Base-by-base conservation (phyloP, 805 yeast species). In the Metschnikowia lachancei region DNA sequence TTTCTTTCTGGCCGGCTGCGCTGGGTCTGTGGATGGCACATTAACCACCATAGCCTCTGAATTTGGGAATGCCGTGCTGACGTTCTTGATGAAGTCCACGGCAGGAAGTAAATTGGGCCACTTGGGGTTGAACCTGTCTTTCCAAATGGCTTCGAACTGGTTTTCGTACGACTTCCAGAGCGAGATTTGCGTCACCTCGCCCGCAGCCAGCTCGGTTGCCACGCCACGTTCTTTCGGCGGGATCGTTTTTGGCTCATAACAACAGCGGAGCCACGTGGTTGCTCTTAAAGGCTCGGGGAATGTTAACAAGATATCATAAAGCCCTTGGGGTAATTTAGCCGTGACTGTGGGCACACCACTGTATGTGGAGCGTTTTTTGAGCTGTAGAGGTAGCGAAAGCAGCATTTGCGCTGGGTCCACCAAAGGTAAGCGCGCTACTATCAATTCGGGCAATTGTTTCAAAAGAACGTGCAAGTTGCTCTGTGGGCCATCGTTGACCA, bases 21-120 rank as follows among this genome's bases (percentile, higher is more conserved):
- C 17, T 7, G 52, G 50, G 14, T 57, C 65, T 3, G 58, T 52
- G 16, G 54, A 29, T 12, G 80, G 73, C 35, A 80, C 74, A 44
- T 80, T 79, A 19, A 92, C 80, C 13, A 94, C 98, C 92, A 90
- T 91, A 0, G 99, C 98, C 43, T 87, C 84, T 2, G 96, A 89
- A 56, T 82, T 80, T 14, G 86, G 83, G 62, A 94, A 94, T 1
- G 96, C 96, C 50, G 81, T 80, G 29, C 91, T 85, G 17, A 92
- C 98, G 61, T 94, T 92, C 58, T 92, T 89, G 63, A 94, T 94
- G 64, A 94, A 94, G 55, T 94, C 98, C 11, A 94, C 97, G 0
- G 99, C 99, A 1, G 97, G 96, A 28, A 92, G 74, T 41, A 92
- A 69, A 43, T 53, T 54, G 46, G 60, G 60, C 55, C 54, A 65